Conservation (phyloP, 805 yeast species). For the Teunomyces gatunensis region DNA sequence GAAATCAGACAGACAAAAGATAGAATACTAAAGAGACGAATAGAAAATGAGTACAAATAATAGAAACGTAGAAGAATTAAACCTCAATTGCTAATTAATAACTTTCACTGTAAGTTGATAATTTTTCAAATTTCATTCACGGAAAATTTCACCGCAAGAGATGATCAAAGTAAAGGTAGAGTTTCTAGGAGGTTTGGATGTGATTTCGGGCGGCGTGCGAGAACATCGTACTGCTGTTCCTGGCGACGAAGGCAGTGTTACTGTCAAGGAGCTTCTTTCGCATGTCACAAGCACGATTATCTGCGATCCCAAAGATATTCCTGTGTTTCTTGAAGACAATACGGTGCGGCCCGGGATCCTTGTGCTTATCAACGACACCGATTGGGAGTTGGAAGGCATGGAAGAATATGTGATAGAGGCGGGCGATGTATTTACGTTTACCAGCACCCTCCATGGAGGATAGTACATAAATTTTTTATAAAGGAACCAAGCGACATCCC, state of each 20-base stretch:
- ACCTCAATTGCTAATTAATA: too few relatives aligned
- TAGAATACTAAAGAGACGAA: too few relatives aligned
- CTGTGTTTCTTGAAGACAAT: constrained; percentile 78
- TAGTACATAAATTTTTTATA: constrained; percentile 35
- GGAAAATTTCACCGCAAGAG: too few relatives aligned
- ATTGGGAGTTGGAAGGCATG: constrained; percentile 94
- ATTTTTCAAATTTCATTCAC: too few relatives aligned
- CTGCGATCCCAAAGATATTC: constrained; percentile 58
- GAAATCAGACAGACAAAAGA: too few relatives aligned
- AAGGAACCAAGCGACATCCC: constrained; percentile 58
- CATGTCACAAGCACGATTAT: constrained; percentile 55
- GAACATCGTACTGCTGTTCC: constrained; percentile 47
- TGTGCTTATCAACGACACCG: constrained; percentile 89
- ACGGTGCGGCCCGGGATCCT: constrained; percentile 88
- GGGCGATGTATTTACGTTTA: constrained; percentile 79
- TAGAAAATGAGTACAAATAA: too few relatives aligned
- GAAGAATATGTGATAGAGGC: constrained; percentile 73
- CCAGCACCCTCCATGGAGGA: constrained; percentile 95
- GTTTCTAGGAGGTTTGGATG: constrained; percentile 78
- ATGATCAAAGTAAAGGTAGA: constrained; percentile 39
- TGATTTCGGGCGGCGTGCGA: constrained; percentile 61
- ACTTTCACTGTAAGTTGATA: too few relatives aligned
- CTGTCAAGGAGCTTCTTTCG: constrained; percentile 52
- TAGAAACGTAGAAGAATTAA: too few relatives aligned
- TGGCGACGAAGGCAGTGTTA: constrained; percentile 43